Conservation (phyloP, 1,139 yeast species). For the Protomyces inundatus region DNA sequence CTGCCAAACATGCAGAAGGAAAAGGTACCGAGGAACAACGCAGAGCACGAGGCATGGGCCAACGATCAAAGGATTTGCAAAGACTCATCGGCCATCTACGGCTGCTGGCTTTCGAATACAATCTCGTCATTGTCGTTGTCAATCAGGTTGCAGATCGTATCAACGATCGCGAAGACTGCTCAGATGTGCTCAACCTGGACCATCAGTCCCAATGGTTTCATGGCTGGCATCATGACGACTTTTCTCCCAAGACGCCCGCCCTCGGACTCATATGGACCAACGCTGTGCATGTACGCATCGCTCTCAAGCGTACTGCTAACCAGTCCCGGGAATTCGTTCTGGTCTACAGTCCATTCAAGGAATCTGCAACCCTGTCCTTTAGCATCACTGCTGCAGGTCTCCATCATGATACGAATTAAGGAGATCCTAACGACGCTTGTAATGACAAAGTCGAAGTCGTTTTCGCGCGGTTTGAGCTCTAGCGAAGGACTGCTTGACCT, state of each 20-base stretch:
- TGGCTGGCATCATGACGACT: conserved; percentile 54
- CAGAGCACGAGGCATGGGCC: conserved; percentile 35
- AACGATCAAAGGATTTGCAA: conserved; percentile 39
- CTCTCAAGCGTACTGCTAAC: conserved; percentile 6
- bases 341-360: conserved; percentile 12
- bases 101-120: conserved; percentile 46
- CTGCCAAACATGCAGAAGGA: background rate
- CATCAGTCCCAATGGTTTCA: conserved; percentile 67
- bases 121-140: conserved; percentile 62
- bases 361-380: background rate
- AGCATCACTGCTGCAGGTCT: background rate
- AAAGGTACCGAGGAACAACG: background rate
- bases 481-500: too few relatives aligned
- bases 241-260: conserved; percentile 27
- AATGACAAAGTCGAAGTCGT: too few relatives aligned
- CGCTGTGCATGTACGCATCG: conserved; percentile 23
- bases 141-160: conserved; percentile 56
- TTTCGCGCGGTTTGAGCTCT: too few relatives aligned
- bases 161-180: conserved; percentile 27
- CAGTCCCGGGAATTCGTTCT: background rate
- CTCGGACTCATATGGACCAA: conserved; percentile 30
- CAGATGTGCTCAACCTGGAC: conserved; percentile 48
- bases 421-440: too few relatives aligned
- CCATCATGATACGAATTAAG: background rate
- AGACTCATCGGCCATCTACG: conserved; percentile 49